Conservation (phyloP, 495 filamentous ascomycete genomes). For the Pseudoneurospora amorphoporcata region DNA sequence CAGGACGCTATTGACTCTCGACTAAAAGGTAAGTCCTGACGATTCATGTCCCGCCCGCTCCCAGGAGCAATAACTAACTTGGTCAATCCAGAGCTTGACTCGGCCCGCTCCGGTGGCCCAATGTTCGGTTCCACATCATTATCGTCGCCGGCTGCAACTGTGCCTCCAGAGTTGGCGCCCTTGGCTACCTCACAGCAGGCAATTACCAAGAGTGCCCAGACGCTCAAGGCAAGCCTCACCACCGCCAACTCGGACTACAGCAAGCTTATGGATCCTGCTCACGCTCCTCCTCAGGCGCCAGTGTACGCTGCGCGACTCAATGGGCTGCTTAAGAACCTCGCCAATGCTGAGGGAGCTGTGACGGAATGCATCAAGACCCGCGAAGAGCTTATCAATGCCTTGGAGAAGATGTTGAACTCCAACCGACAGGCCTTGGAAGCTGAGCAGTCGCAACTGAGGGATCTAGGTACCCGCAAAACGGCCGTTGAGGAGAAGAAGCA, state of each 20-base stretch:
- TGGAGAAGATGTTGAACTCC: constrained; percentile 71
- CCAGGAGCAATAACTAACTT: constrained; percentile 1
- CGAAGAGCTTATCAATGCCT: constrained; percentile 58
- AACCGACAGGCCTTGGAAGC: constrained; percentile 57
- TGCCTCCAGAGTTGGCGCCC: constrained; percentile 66
- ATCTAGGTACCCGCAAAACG: constrained; percentile 49
- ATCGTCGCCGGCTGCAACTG: constrained; percentile 28
- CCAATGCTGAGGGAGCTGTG: constrained; percentile 84
- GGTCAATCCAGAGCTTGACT: constrained; percentile 59
- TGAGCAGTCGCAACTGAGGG: constrained; percentile 54
- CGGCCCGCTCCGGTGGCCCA: constrained; percentile 56
- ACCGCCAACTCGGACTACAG: constrained; percentile 71
- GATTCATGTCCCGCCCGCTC: neutral
- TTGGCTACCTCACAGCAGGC: constrained; percentile 61
- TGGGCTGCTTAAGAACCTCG: constrained; percentile 74
- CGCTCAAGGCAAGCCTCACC: constrained; percentile 49
- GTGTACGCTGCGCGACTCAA: constrained; percentile 87
- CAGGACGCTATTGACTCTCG: constrained; percentile 67
- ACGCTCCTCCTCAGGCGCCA: constrained; percentile 60
- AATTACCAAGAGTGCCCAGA: constrained; percentile 56
- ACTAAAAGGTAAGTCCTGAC: constrained; percentile 53
- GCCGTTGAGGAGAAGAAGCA: constrained; percentile 67
- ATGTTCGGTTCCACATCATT: constrained; percentile 48
- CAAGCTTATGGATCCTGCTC: constrained; percentile 61
- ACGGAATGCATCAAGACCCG: constrained; percentile 85